Evolutionary conservation across 192 early-diverging fungal genomes (phyloP), one percentile per base, ranked within the genome.

Genomic region (Jimgerdemannia flammicorona): DNA sequence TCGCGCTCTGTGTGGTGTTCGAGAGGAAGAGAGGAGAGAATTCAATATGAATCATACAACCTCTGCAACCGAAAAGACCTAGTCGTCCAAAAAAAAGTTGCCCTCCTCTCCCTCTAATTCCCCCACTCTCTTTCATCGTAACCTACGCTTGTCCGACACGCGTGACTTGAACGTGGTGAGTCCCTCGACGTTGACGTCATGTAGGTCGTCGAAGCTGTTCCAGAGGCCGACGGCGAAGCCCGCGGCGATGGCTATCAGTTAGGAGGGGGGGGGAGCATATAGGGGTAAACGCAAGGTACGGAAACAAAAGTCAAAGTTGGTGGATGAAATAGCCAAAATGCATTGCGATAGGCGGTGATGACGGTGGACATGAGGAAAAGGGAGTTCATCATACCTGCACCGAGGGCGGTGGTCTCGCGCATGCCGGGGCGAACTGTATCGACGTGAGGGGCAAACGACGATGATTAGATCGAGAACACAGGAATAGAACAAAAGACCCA

Each of bases 391-490:
- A 29, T 29, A 29, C 29, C 29, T n/a, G 96, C 96, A 39, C 97
- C 97, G 39, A 98, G 83, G 0, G 96, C 97, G 4, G 97, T 98
- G 7, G 93, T 97, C 80, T 98, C 96, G 66, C 89, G 88, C 95
- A 97, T 98, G 44, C 82, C 85, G 0, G 97, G 97, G 10, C 97
- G 88, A 44, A 88, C 84, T n/a, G 77, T 72, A 1, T 29, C 29
- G 1, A 29, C 29, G 29, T 29, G 29, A 29, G 29, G 29, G 29
- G 1, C 29, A 29, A 29, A 29, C 29, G 29, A 29, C 29, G 29
- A 29, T 1, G 29, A 29, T 29, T 29, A 29, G 29, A 29, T 29
- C 29, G 29, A 29, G 29, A 29, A 29, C 29, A 29, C 29, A 29
- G 29, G 29, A 29, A 29, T 29, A 1, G 29, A 29, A 29, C 29